These are phyloP conservation scores for Rhododendron vialii DNA, from an alignment of 148 eudicot species.

Conservation along the genomic window DNA sequence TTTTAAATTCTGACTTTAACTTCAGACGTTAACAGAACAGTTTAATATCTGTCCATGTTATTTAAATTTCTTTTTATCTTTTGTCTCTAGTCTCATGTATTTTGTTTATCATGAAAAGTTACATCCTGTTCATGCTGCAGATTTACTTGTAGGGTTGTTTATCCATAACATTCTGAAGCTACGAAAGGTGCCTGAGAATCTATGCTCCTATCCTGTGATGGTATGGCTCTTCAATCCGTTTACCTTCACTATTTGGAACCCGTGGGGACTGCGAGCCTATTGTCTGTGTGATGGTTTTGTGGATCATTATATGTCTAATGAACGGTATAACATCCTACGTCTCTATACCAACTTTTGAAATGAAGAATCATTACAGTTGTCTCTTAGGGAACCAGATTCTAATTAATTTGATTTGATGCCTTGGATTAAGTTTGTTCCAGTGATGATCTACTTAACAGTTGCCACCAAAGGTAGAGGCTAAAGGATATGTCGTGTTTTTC, in stretches of 20 bases:
- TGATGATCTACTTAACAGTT: not conserved
- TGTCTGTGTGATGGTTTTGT: slow-evolving; percentile 78
- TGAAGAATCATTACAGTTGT: not conserved
- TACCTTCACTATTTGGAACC: slow-evolving; percentile 97
- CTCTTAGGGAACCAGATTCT: slow-evolving; percentile 1
- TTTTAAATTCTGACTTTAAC: not conserved
- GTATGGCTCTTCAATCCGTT: slow-evolving; percentile 96
- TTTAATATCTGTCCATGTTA: not conserved
- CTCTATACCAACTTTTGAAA: slow-evolving; percentile 1
- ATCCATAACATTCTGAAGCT: slow-evolving; percentile 74
- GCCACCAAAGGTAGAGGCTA: not conserved
- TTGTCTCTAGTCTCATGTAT: not conserved
- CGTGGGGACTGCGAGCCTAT: slow-evolving; percentile 98
- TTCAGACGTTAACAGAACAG: not conserved
- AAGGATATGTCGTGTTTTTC: not conserved
- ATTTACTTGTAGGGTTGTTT: slow-evolving; percentile 71
- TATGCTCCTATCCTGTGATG: slow-evolving; percentile 50
- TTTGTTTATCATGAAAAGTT: not conserved
- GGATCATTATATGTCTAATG: slow-evolving; percentile 86
- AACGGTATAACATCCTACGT: slow-evolving; percentile 45
- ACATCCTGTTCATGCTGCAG: slow-evolving; percentile 30
- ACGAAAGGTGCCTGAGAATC: slow-evolving; percentile 75
- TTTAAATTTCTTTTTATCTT: not conserved
- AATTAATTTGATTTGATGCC: not conserved
- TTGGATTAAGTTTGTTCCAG: not conserved